Evolutionary conservation across 495 filamentous ascomycete species (phyloP).

Genomic region (Aspergillus ostianus): DNA sequence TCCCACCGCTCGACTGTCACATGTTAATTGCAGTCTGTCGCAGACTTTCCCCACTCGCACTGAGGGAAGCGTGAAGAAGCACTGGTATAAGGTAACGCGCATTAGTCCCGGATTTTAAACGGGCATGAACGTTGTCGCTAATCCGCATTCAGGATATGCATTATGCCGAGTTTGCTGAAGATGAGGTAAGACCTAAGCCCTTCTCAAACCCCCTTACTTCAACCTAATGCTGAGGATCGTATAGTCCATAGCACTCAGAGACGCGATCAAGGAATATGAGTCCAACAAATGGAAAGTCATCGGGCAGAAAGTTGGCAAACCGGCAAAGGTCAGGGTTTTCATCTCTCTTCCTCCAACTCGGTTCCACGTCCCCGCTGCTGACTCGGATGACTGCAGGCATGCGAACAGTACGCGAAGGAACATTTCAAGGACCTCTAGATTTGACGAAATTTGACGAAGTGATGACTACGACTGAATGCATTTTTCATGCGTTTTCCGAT

Average conservation of each 20-base stretch:
- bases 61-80: slow-evolving; percentile 98
- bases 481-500: slow-evolving; percentile 33
- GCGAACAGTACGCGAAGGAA: slow-evolving; percentile 98
- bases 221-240: slow-evolving; percentile 29
- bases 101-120: slow-evolving; percentile 10
- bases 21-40: slow-evolving; percentile 28
- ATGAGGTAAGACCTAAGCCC: slow-evolving; percentile 67
- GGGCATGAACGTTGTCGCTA: slow-evolving; percentile 19
- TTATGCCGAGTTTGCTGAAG: slow-evolving; percentile 97
- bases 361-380: slow-evolving; percentile 1
- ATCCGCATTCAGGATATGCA: slow-evolving; percentile 79
- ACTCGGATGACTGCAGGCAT: slow-evolving; percentile 60
- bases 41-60: slow-evolving; percentile 90
- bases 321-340: slow-evolving; percentile 71
- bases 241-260: slow-evolving; percentile 79
- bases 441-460: slow-evolving; percentile 37
- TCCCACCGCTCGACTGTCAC: slow-evolving; percentile 3
- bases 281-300: slow-evolving; percentile 98
- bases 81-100: slow-evolving; percentile 90
- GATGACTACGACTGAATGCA: slow-evolving; percentile 26
- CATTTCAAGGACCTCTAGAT: slow-evolving; percentile 67
- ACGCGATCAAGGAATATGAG: slow-evolving; percentile 98
- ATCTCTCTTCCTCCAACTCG: background rate
- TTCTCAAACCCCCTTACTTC: slow-evolving; percentile 1
- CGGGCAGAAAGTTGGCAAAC: slow-evolving; percentile 93